Conservation (phyloP, 2,329 filamentous ascomycete species). For the Monascus ruber region DNA sequence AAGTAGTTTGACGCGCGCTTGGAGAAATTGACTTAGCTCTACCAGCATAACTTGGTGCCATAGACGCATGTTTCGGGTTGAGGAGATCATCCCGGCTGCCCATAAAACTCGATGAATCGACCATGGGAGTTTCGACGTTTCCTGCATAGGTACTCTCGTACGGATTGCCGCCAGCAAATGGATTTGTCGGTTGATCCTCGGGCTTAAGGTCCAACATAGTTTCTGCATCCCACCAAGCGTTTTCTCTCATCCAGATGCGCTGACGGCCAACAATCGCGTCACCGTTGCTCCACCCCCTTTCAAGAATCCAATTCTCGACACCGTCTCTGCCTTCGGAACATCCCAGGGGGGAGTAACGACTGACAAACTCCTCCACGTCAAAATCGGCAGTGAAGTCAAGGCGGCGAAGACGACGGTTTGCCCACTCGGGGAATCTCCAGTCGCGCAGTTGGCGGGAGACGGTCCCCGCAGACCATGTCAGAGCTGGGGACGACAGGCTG, state of each 20-base stretch:
- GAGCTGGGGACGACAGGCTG: constrained; percentile 57
- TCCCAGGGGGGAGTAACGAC: constrained; percentile 69
- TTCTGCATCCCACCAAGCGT: constrained; percentile 95
- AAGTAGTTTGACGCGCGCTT: constrained; percentile 37
- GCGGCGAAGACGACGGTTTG: constrained; percentile 79
- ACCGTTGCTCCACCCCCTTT: constrained; percentile 96
- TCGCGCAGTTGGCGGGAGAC: constrained; percentile 86
- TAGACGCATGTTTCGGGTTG: constrained; percentile 32
- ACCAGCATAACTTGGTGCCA: constrained; percentile 37
- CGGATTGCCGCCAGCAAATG: constrained; percentile 42
- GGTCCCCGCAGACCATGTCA: constrained; percentile 83
- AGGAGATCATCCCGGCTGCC: constrained; percentile 64
- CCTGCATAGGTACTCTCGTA: constrained; percentile 65
- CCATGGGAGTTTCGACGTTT: constrained; percentile 44
- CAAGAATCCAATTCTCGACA: constrained; percentile 85
- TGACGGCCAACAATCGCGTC: constrained; percentile 86
- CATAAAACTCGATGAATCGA: constrained; percentile 50
- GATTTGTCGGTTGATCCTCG: constrained; percentile 36
- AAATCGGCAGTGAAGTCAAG: constrained; percentile 97
- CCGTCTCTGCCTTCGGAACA: constrained; percentile 86
- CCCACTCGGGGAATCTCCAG: constrained; percentile 94
- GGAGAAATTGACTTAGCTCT: constrained; percentile 45
- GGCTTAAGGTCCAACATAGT: constrained; percentile 86
- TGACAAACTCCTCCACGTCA: constrained; percentile 81
- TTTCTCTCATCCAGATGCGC: constrained; percentile 90